These are phyloP conservation scores for Parathielavia appendiculata DNA, from an alignment of 495 filamentous ascomycete genomes.

Conservation along the genomic window DNA sequence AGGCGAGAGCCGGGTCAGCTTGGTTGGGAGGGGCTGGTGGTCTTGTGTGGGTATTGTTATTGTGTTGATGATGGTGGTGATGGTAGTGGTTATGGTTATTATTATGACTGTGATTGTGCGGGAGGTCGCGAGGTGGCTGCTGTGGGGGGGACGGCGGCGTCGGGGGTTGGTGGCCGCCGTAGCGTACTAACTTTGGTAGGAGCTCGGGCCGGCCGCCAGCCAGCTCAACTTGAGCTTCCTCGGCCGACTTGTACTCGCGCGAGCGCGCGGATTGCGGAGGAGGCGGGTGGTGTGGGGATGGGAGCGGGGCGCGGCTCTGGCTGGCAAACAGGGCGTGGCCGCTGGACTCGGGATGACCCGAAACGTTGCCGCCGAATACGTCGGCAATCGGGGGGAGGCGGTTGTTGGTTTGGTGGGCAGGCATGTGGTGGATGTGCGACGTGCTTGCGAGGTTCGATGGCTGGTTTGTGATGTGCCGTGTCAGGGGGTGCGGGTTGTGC, in stretches of 20 bases:
- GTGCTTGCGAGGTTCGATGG: constrained; percentile 80
- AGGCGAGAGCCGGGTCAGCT: constrained; percentile 5
- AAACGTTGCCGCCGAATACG: constrained; percentile 81
- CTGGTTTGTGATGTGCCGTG: constrained; percentile 77
- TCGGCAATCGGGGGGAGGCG: constrained; percentile 90
- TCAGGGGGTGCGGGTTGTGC: constrained; percentile 73
- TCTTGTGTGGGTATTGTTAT: constrained; percentile 3
- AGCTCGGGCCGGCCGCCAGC: constrained; percentile 88
- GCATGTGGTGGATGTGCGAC: constrained; percentile 88
- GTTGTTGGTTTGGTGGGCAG: constrained; percentile 84
- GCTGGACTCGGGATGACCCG: constrained; percentile 63
- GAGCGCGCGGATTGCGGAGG: constrained; percentile 51
- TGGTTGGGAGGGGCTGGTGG: neutral
- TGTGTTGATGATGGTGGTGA: neutral
- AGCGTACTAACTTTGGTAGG: constrained; percentile 88
- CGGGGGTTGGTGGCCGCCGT: constrained; percentile 82
- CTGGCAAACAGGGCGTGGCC: constrained; percentile 53
- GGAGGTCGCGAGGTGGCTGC: constrained; percentile 45
- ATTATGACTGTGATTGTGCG: constrained; percentile 45
- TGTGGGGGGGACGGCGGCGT: constrained; percentile 81
- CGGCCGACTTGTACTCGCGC: constrained; percentile 89
- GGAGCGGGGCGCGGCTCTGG: constrained; percentile 50
- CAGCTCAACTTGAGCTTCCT: constrained; percentile 86
- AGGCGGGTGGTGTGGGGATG: constrained; percentile 64
- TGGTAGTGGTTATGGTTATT: constrained; percentile 20